Percentiles rank a stretch among this genome's conserved stretches.
Conservation (phyloP, 139 green algal species). For the Volvox africanus region DNA sequence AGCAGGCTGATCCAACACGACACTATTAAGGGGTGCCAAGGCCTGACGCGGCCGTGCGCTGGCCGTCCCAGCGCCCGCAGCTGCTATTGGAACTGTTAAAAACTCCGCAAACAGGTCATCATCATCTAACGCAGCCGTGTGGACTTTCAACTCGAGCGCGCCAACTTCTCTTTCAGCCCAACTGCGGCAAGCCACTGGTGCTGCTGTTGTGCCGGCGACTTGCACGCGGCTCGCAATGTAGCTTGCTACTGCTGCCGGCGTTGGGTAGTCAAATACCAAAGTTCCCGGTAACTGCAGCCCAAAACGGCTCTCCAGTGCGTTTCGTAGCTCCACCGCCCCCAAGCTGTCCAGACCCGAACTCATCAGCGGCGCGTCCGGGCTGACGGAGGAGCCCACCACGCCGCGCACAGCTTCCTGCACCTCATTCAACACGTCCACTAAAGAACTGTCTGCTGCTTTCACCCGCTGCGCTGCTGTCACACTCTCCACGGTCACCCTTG, state of each 20-base stretch:
- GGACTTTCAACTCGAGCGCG: too few species aligned
- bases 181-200: too few species aligned
- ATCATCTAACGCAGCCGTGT: not conserved
- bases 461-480: too few species aligned
- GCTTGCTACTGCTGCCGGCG: conserved; percentile 43
- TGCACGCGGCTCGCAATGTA: conserved; percentile 3
- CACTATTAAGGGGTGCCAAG: not conserved
- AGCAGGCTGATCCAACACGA: too few species aligned
- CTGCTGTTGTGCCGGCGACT: not conserved
- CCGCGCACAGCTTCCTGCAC: conserved; percentile 22
- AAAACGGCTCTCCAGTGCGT: conserved; percentile 67
- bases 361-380: conserved; percentile 70
- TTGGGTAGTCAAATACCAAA: conserved; percentile 85
- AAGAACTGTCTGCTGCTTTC: too few species aligned
- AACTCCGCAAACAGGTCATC: not conserved
- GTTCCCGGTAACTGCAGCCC: conserved; percentile 76
- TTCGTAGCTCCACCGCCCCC: conserved; percentile 74
- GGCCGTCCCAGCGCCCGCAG: too few species aligned
- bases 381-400: conserved; percentile 59
- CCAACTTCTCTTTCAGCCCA: too few species aligned
- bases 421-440: not conserved
- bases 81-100: not conserved
- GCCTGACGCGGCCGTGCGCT: not conserved
- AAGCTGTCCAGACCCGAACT: conserved; percentile 75
- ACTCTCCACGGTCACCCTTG: too few species aligned